A percentile compares a stretch with the other conserved stretches of the same genome.
phyloP scores from a whole-genome alignment of 768 basidiomycete species.

The Lactarius sanguifluus region DNA sequence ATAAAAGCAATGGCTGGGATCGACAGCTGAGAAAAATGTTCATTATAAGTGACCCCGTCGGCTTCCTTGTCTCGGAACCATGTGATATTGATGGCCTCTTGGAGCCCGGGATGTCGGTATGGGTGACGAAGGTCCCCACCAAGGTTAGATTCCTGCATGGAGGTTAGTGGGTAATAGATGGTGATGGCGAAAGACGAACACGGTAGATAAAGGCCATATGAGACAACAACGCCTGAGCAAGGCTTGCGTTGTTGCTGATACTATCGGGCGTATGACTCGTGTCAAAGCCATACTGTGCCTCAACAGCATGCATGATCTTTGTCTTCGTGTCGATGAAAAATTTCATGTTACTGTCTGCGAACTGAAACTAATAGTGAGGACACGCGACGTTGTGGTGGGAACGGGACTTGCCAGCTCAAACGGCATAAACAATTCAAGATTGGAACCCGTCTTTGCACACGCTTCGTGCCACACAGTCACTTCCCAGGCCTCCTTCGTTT shows the following conservation, averaged over 20 bases:
- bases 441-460: background rate
- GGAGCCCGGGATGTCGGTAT: constrained; percentile 20
- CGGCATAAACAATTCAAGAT: background rate
- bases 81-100: constrained; percentile 11
- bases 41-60: constrained; percentile 5
- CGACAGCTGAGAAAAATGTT: constrained; percentile 8
- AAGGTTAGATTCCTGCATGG: background rate
- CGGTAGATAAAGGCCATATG: constrained; percentile 12
- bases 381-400: background rate
- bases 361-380: constrained; percentile 5
- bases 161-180: background rate
- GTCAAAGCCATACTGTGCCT: constrained; percentile 15
- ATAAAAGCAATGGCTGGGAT: constrained; percentile 7
- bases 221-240: constrained; percentile 1
- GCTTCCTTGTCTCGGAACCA: constrained; percentile 10
- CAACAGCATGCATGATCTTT: background rate
- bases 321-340: background rate
- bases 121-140: background rate
- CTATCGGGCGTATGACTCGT: constrained; percentile 8
- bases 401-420: background rate
- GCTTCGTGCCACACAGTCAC: constrained; percentile 1
- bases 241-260: constrained; percentile 5
- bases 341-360: background rate
- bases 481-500: background rate
- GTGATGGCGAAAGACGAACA: background rate